Percentiles rank a stretch among this genome's conserved stretches.
phyloP scores from a whole-genome alignment of 169 alveolate species.

The Neospora caninum region DNA sequence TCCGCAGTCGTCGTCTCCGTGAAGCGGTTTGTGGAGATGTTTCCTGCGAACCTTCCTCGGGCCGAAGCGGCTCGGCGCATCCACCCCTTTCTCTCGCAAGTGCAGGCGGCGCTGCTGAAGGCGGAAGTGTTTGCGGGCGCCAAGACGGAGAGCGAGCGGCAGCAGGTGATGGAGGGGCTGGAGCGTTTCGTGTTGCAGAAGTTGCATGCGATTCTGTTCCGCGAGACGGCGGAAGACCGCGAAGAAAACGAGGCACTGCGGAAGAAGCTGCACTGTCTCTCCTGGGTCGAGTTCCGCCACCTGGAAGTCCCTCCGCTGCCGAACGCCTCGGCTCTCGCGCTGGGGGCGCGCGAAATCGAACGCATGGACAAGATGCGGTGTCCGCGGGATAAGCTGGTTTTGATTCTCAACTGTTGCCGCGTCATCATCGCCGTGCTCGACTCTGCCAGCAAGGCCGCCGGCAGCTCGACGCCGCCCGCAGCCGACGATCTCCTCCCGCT shows the following conservation, averaged over 20 bases:
- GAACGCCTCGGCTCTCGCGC: slow-evolving; percentile 16
- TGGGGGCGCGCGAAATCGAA: slow-evolving; percentile 33
- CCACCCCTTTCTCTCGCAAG: slow-evolving; percentile 41
- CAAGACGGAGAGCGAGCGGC: neutral
- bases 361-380: slow-evolving; percentile 26
- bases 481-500: slow-evolving; percentile 57
- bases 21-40: slow-evolving; percentile 58
- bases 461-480: slow-evolving; percentile 30
- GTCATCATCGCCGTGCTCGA: slow-evolving; percentile 33
- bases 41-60: slow-evolving; percentile 22
- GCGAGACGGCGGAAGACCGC: slow-evolving; percentile 24
- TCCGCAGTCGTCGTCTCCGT: slow-evolving; percentile 33
- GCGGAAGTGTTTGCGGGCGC: slow-evolving; percentile 33
- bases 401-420: slow-evolving; percentile 24
- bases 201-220: slow-evolving; percentile 27
- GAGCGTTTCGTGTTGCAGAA: slow-evolving; percentile 60
- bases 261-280: slow-evolving; percentile 29
- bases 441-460: neutral
- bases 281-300: slow-evolving; percentile 62
- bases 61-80: slow-evolving; percentile 50
- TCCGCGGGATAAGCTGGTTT: slow-evolving; percentile 37
- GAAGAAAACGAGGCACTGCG: neutral
- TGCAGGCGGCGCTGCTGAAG: slow-evolving; percentile 37
- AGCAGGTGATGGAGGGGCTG: slow-evolving; percentile 60
- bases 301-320: slow-evolving; percentile 46